Conservation (phyloP, 139 green algal species). For the Pleodorina starrii region DNA sequence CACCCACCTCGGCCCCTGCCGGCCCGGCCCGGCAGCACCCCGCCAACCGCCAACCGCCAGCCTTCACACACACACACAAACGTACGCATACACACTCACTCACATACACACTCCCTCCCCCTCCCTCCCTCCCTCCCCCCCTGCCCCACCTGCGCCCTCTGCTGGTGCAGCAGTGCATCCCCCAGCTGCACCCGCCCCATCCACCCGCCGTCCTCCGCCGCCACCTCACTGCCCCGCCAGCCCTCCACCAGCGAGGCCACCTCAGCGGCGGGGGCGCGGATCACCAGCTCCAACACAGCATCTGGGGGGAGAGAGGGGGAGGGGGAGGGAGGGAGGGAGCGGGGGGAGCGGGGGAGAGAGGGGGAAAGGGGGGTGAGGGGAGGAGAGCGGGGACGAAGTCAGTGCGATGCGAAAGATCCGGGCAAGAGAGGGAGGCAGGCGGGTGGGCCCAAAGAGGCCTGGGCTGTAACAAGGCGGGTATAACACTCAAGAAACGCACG, state of each 20-base stretch:
- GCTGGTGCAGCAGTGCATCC: constrained; percentile 37
- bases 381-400: too few species aligned
- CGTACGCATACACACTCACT: too few species aligned
- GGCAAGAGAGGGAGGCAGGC: neutral
- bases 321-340: neutral
- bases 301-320: constrained; percentile 42
- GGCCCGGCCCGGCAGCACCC: too few species aligned
- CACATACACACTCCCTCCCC: neutral
- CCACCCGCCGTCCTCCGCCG: constrained; percentile 36
- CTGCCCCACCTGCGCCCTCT: constrained; percentile 18
- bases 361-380: too few species aligned
- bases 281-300: constrained; percentile 80
- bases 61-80: too few species aligned
- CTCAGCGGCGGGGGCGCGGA: constrained; percentile 53
- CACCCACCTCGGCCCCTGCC: too few species aligned
- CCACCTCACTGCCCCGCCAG: constrained; percentile 30
- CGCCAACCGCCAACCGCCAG: too few species aligned
- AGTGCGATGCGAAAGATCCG: too few species aligned
- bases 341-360: neutral
- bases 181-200: constrained; percentile 33
- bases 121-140: neutral
- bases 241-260: constrained; percentile 33
- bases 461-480: too few species aligned
- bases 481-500: too few species aligned
- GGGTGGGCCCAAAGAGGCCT: too few species aligned